These are phyloP conservation scores for Podospora tetraspora DNA, from an alignment of 495 filamentous ascomycete genomes.

Conservation along the genomic window DNA sequence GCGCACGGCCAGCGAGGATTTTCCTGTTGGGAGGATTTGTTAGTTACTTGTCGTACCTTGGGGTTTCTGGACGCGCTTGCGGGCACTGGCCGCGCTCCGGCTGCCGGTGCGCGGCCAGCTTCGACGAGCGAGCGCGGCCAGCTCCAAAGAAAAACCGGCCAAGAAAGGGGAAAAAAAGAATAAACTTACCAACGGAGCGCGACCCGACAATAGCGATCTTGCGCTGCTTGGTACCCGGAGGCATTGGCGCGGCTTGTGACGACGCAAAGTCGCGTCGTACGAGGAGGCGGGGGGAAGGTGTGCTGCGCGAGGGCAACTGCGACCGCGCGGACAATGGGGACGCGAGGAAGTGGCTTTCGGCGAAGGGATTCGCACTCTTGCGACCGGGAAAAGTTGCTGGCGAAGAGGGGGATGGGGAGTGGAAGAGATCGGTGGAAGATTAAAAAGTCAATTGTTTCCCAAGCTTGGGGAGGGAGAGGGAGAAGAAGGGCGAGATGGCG, in stretches of 20 bases:
- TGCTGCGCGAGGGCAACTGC: too few relatives aligned
- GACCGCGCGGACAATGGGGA: neutral
- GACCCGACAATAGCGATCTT: conserved; percentile 99
- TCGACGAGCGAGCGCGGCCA: too few relatives aligned
- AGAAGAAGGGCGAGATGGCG: neutral
- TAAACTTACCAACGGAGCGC: conserved; percentile 81
- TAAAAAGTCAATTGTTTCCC: too few relatives aligned
- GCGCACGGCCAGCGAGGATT: conserved; percentile 95
- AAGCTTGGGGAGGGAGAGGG: neutral
- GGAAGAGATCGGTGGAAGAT: too few relatives aligned
- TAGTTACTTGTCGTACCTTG: neutral
- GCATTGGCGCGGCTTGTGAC: conserved; percentile 46
- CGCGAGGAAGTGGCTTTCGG: neutral
- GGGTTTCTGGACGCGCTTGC: neutral
- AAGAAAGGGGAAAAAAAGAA: conserved; percentile 12
- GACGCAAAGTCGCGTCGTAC: neutral
- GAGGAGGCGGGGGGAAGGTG: neutral
- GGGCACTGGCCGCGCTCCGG: too few relatives aligned
- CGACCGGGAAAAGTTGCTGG: neutral
- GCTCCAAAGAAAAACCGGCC: too few relatives aligned
- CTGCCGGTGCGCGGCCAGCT: too few relatives aligned
- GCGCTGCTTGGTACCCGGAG: conserved; percentile 76
- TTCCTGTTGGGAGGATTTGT: conserved; percentile 28
- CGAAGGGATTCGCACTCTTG: neutral
- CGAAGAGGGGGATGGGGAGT: neutral